Percentiles rank a stretch among this genome's conserved stretches.
Conservation (phyloP, 352 stramenopile species). For the Pythium dissotocum region DNA sequence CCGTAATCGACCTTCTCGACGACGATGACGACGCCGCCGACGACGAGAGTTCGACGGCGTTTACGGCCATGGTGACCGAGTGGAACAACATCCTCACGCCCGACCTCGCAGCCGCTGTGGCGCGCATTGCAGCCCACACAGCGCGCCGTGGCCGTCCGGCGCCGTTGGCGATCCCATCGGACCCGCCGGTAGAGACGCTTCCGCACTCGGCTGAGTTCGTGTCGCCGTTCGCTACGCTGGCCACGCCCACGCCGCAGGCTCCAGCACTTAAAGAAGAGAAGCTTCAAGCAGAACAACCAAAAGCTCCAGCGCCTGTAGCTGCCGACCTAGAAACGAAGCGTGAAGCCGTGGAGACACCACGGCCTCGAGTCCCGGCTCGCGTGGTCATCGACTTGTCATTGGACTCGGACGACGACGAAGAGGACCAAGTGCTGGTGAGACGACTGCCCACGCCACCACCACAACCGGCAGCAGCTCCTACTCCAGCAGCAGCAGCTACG, state of each 20-base stretch:
- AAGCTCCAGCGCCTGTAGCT: neutral
- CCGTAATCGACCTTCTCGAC: neutral
- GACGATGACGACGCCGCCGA: neutral
- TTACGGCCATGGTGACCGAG: neutral
- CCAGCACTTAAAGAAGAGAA: neutral
- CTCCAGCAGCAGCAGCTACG: no score
- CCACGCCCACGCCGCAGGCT: neutral
- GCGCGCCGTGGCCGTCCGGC: neutral
- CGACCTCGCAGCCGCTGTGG: neutral
- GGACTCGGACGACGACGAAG: constrained; percentile 14
- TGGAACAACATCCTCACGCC: constrained; percentile 22
- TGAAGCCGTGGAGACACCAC: neutral
- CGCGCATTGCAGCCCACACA: neutral
- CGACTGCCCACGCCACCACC: neutral
- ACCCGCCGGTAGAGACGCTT: neutral
- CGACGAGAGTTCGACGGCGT: neutral
- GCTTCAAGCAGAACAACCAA: neutral
- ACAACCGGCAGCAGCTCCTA: neutral
- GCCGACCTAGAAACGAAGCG: neutral
- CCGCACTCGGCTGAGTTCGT: constrained; percentile 10
- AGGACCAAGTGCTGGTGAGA: neutral
- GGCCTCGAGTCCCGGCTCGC: neutral
- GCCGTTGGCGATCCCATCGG: neutral
- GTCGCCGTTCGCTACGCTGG: constrained; percentile 13
- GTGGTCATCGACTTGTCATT: constrained; percentile 14